Percentiles rank a stretch among this genome's conserved stretches.
These are phyloP conservation scores for Aspergillus arachidicola DNA, from an alignment of 2,329 filamentous ascomycete genomes.

Conservation along the genomic window DNA sequence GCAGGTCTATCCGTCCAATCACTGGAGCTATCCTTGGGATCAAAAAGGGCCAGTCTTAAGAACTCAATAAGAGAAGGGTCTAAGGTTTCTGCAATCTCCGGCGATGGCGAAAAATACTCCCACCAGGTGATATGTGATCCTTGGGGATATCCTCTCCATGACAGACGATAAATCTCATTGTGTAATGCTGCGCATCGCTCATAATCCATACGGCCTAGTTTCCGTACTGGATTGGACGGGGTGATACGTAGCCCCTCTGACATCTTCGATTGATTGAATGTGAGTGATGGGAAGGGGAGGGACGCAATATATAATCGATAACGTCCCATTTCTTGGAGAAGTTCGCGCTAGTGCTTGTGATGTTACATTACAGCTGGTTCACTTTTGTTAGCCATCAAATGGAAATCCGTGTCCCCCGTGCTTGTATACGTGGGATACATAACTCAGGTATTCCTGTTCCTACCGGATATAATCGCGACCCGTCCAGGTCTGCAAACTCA, in stretches of 20 bases:
- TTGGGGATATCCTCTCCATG: neutral
- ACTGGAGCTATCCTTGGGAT: neutral
- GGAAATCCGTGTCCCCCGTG: neutral
- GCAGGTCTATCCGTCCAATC: neutral
- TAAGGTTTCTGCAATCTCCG: neutral
- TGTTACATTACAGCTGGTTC: neutral
- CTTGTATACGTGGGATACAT: neutral
- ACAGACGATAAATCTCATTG: neutral
- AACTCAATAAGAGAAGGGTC: neutral
- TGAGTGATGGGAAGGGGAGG: neutral
- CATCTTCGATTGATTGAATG: neutral
- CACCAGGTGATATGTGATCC: neutral
- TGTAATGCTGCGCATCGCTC: neutral
- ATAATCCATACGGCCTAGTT: neutral
- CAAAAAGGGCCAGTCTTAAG: neutral
- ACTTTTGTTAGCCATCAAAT: neutral
- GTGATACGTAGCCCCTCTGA: neutral
- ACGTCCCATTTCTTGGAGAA: neutral
- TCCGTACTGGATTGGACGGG: neutral
- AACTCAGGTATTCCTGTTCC: neutral
- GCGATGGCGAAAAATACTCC: neutral
- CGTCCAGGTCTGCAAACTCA: too few relatives aligned
- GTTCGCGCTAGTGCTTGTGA: neutral
- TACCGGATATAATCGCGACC: too few relatives aligned
- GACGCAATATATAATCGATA: neutral